These are phyloP conservation scores for Leucogyrophana mollusca DNA, from an alignment of 768 basidiomycete genomes.

Conservation along the genomic window DNA sequence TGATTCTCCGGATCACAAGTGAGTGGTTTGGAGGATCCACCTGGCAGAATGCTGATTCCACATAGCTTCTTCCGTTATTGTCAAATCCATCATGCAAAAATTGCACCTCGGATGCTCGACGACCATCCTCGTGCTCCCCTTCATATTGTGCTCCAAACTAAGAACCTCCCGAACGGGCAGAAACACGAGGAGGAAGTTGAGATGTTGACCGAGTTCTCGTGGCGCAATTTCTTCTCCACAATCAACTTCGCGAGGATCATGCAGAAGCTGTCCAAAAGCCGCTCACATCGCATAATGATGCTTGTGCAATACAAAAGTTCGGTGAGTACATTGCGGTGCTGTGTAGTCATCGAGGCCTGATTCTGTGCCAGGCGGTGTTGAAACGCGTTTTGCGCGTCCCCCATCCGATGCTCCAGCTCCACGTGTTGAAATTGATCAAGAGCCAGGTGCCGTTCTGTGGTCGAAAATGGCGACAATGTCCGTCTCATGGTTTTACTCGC, in stretches of 20 bases:
- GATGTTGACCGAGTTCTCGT: conserved; percentile 90
- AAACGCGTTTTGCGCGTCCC: conserved; percentile 93
- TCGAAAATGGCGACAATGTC: conserved; percentile 96
- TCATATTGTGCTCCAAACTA: conserved; percentile 55
- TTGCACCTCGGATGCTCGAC: conserved; percentile 61
- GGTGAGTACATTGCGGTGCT: conserved; percentile 44
- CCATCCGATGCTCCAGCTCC: conserved; percentile 91
- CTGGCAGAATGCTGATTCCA: conserved; percentile 1
- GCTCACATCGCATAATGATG: conserved; percentile 93
- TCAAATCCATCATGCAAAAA: conserved; percentile 70
- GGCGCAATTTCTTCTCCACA: conserved; percentile 95
- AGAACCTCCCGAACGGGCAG: conserved; percentile 68
- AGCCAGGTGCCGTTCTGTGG: conserved; percentile 98
- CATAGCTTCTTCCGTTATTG: conserved; percentile 96
- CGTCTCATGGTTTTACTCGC: conserved; percentile 19
- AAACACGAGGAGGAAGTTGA: conserved; percentile 86
- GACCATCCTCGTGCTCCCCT: conserved; percentile 59
- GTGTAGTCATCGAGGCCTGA: not conserved
- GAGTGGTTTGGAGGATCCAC: conserved; percentile 15
- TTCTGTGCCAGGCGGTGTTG: conserved; percentile 71
- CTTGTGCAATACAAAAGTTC: conserved; percentile 98
- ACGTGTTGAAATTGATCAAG: conserved; percentile 96
- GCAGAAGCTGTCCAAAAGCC: conserved; percentile 95
- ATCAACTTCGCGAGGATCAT: conserved; percentile 98
- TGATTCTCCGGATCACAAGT: conserved; percentile 88